Conservation (phyloP, 805 yeast species). For the Wickerhamiella shivajii region DNA sequence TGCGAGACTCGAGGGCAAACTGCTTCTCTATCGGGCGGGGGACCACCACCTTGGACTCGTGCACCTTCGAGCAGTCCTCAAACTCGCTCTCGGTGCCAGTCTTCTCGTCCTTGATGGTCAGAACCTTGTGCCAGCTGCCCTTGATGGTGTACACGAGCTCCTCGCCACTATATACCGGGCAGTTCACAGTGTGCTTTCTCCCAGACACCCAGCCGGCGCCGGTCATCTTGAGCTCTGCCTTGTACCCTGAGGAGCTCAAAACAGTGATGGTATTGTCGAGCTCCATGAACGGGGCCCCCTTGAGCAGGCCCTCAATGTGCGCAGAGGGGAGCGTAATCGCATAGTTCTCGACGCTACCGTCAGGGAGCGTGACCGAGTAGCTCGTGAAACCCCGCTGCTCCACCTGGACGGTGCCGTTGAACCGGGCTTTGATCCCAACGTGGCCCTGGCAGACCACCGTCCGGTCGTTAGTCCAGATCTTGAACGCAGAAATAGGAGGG, state of each 20-base stretch:
- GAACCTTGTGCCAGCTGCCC: conserved; percentile 76
- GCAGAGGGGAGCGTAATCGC: conserved; percentile 83
- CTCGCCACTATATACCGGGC: conserved; percentile 50
- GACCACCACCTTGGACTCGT: conserved; percentile 48
- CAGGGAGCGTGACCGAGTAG: conserved; percentile 34
- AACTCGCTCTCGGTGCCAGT: conserved; percentile 24
- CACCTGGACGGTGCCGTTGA: conserved; percentile 67
- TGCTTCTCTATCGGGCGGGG: conserved; percentile 78
- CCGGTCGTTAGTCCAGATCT: conserved; percentile 58
- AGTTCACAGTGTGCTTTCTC: conserved; percentile 84
- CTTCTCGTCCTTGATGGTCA: conserved; percentile 39
- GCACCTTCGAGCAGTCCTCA: conserved; percentile 27
- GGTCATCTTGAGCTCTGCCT: conserved; percentile 57
- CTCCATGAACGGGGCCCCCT: conserved; percentile 90
- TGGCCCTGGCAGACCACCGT: conserved; percentile 69
- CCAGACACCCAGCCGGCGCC: conserved; percentile 96
- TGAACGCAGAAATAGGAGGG: conserved; percentile 94
- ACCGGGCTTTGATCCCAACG: conserved; percentile 74
- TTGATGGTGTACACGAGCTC: conserved; percentile 59
- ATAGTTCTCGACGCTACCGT: conserved; percentile 50
- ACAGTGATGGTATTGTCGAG: conserved; percentile 78
- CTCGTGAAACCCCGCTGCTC: conserved; percentile 89
- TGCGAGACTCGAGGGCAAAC: conserved; percentile 66
- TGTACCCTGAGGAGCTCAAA: conserved; percentile 67
- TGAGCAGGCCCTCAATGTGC: conserved; percentile 84